Percentiles rank a stretch among this genome's conserved stretches.
These are phyloP conservation scores for Heliamphora exappendiculata DNA, from an alignment of 148 eudicot genomes.

Conservation along the genomic window DNA sequence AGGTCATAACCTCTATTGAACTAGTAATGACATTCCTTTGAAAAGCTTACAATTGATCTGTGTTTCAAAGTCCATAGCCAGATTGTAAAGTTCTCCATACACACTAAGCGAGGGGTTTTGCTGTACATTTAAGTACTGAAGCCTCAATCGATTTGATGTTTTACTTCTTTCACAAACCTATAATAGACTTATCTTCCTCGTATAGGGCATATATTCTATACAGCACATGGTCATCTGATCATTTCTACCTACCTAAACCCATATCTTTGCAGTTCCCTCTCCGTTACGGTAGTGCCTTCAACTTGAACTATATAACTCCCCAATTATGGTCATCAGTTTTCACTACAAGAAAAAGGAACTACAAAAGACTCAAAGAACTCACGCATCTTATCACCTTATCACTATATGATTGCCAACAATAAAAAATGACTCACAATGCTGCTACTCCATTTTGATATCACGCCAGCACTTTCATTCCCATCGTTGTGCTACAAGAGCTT, in stretches of 20 bases:
- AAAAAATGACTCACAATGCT: background rate
- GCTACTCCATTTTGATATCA: background rate
- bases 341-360: background rate
- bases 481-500: background rate
- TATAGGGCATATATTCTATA: background rate
- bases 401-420: background rate
- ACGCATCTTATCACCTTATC: background rate
- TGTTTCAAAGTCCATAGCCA: background rate
- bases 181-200: background rate
- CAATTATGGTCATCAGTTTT: background rate
- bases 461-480: background rate
- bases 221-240: background rate
- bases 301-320: background rate
- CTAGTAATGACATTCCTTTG: background rate
- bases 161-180: background rate
- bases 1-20: background rate
- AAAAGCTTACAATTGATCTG: background rate
- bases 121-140: background rate
- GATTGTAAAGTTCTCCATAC: background rate
- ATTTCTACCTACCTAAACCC: background rate
- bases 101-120: background rate
- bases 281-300: background rate
- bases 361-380: background rate
- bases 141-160: background rate
- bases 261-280: background rate